Percentiles rank a stretch among this genome's conserved stretches.
These are phyloP conservation scores for Hebeloma cylindrosporum DNA, from an alignment of 768 basidiomycete genomes.

Conservation along the genomic window DNA sequence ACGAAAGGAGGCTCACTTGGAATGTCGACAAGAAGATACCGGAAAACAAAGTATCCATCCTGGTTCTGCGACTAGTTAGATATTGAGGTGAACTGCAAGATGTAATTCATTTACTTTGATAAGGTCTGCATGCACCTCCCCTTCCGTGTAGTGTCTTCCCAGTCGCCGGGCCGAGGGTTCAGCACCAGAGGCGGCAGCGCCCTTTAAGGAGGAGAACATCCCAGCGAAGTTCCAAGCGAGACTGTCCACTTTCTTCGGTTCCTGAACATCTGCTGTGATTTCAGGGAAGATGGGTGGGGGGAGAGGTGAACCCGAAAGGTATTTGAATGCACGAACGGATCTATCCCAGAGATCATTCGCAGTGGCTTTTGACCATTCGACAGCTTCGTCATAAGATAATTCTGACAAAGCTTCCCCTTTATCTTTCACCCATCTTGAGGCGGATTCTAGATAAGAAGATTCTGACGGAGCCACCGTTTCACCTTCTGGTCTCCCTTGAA, in stretches of 20 bases:
- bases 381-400: slow-evolving; percentile 55
- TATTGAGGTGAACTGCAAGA: slow-evolving; percentile 1
- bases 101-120: slow-evolving; percentile 53
- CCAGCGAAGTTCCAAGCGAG: slow-evolving; percentile 59
- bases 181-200: slow-evolving; percentile 24
- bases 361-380: slow-evolving; percentile 45
- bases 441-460: slow-evolving; percentile 44
- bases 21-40: slow-evolving; percentile 76
- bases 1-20: slow-evolving; percentile 57
- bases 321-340: slow-evolving; percentile 62
- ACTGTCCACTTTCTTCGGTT: slow-evolving; percentile 30
- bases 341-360: slow-evolving; percentile 44
- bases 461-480: slow-evolving; percentile 33
- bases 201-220: slow-evolving; percentile 66
- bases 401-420: slow-evolving; percentile 43
- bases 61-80: slow-evolving; percentile 63
- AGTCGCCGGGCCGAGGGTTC: slow-evolving; percentile 33
- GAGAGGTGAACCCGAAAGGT: slow-evolving; percentile 64
- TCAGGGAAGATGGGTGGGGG: slow-evolving; percentile 34
- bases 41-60: slow-evolving; percentile 75
- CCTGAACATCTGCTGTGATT: slow-evolving; percentile 29
- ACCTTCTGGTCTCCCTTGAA: slow-evolving; percentile 58
- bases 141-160: slow-evolving; percentile 60
- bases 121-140: slow-evolving; percentile 80
- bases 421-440: slow-evolving; percentile 43